Percentiles rank a stretch among this genome's conserved stretches.
Conservation (phyloP, 2,329 filamentous ascomycete species). For the Hypoxylon sp. region DNA sequence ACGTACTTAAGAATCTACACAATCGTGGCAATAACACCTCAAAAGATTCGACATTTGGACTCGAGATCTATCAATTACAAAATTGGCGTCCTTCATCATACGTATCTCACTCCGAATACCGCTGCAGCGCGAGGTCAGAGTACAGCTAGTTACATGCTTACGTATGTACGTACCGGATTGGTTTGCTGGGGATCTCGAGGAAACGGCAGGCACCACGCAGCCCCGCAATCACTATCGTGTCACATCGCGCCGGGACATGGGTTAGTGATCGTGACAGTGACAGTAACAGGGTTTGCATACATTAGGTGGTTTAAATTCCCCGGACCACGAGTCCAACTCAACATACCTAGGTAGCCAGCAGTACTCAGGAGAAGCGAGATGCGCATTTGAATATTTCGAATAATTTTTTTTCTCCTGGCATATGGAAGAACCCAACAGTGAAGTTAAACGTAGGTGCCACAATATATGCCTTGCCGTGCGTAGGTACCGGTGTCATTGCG, state of each 20-base stretch:
- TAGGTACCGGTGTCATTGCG: not conserved
- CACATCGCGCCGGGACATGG: conserved; percentile 36
- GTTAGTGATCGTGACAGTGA: conserved; percentile 7
- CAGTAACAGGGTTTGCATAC: conserved; percentile 18
- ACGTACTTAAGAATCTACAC: not conserved
- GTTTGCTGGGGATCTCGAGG: conserved; percentile 7
- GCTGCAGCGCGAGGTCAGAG: conserved; percentile 38
- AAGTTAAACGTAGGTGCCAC: not conserved
- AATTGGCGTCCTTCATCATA: conserved; percentile 3
- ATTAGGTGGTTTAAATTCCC: not conserved
- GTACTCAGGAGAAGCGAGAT: too few relatives aligned
- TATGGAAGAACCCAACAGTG: not conserved
- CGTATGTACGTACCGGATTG: conserved; percentile 19
- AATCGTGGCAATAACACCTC: not conserved
- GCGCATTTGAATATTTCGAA: too few relatives aligned
- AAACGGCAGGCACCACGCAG: not conserved
- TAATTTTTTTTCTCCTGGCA: too few relatives aligned
- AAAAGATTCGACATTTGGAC: not conserved
- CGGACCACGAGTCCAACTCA: too few relatives aligned
- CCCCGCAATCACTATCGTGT: conserved; percentile 30
- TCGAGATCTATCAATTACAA: not conserved
- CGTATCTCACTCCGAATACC: conserved; percentile 6
- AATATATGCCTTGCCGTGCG: not conserved
- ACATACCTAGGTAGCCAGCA: too few relatives aligned
- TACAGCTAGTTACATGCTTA: conserved; percentile 36